These are phyloP conservation scores for Streptanthus diversifolius DNA, from an alignment of 345 rosid species.

Conservation along the genomic window DNA sequence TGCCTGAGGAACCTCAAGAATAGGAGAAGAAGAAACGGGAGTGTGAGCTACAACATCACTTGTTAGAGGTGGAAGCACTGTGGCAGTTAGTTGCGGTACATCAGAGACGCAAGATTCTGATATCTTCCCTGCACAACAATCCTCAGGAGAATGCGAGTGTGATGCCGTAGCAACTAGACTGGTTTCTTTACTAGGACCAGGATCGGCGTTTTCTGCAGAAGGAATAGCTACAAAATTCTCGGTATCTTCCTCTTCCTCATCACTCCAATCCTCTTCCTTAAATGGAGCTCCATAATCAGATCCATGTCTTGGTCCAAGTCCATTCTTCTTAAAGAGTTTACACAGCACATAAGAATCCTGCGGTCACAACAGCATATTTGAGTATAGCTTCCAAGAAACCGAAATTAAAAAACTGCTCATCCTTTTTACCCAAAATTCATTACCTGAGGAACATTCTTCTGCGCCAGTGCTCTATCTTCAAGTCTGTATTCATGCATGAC, in stretches of 20 bases:
- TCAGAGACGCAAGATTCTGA: conserved; percentile 36
- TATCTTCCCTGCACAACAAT: not conserved
- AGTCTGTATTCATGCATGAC: conserved; percentile 79
- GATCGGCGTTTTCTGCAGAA: not conserved
- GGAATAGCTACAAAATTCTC: conserved; percentile 8
- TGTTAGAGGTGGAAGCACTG: conserved; percentile 16
- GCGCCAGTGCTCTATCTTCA: conserved; percentile 37
- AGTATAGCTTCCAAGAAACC: not conserved
- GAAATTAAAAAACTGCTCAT: not conserved
- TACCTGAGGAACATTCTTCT: conserved; percentile 39
- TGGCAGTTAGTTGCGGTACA: conserved; percentile 12
- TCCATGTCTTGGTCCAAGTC: conserved; percentile 68
- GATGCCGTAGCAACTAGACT: conserved; percentile 7
- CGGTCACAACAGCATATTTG: not conserved
- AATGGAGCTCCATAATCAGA: conserved; percentile 80
- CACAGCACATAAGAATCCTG: conserved; percentile 62
- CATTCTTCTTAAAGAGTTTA: conserved; percentile 55
- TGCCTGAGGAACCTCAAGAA: conserved; percentile 19
- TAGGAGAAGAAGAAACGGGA: conserved; percentile 2
- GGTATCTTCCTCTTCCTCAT: conserved; percentile 33
- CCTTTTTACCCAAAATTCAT: not conserved
- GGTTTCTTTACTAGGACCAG: conserved; percentile 9
- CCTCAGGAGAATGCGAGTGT: conserved; percentile 8
- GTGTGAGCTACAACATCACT: not conserved
- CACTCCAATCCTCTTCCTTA: conserved; percentile 71